Evolutionary conservation across 176 grass and related monocot species (phyloP).

Genomic region (Oryza glumipatula): DNA sequence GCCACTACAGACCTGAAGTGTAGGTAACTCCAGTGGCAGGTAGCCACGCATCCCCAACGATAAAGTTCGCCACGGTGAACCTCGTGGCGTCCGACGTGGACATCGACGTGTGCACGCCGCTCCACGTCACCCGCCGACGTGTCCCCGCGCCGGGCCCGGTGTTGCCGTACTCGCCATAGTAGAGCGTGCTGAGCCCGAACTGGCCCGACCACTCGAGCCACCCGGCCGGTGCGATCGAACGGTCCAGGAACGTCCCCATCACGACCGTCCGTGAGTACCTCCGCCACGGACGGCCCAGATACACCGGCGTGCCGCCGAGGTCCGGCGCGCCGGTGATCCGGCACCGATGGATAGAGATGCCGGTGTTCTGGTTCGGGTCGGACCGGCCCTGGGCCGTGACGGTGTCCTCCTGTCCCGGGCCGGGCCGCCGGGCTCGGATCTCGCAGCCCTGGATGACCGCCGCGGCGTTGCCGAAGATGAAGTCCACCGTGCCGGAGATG

Average conservation of each 20-base stretch:
- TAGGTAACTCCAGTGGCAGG: slow-evolving; percentile 50
- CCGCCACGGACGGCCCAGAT: slow-evolving; percentile 78
- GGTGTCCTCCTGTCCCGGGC: slow-evolving; percentile 29
- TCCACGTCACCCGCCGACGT: slow-evolving; percentile 54
- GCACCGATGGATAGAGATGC: slow-evolving; percentile 74
- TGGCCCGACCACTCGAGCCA: slow-evolving; percentile 68
- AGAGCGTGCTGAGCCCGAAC: slow-evolving; percentile 53
- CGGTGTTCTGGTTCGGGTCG: slow-evolving; percentile 78
- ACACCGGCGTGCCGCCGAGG: slow-evolving; percentile 48
- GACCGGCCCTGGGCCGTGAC: slow-evolving; percentile 76
- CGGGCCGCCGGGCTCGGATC: slow-evolving; percentile 51
- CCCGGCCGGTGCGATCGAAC: slow-evolving; percentile 41
- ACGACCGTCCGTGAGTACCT: slow-evolving; percentile 60
- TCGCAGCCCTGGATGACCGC: slow-evolving; percentile 63
- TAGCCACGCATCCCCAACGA: slow-evolving; percentile 62
- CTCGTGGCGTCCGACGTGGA: slow-evolving; percentile 45
- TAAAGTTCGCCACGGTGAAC: slow-evolving; percentile 70
- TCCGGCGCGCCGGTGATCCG: slow-evolving; percentile 51
- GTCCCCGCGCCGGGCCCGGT: slow-evolving; percentile 41
- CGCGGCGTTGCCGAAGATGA: slow-evolving; percentile 82
- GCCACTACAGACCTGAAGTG: slow-evolving; percentile 50
- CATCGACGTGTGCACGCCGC: slow-evolving; percentile 45
- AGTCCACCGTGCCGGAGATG: slow-evolving; percentile 78
- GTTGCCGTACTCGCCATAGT: slow-evolving; percentile 83
- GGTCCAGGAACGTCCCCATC: slow-evolving; percentile 54